These are phyloP conservation scores for Podila minutissima DNA, from an alignment of 192 early-diverging fungal species.

Conservation along the genomic window DNA sequence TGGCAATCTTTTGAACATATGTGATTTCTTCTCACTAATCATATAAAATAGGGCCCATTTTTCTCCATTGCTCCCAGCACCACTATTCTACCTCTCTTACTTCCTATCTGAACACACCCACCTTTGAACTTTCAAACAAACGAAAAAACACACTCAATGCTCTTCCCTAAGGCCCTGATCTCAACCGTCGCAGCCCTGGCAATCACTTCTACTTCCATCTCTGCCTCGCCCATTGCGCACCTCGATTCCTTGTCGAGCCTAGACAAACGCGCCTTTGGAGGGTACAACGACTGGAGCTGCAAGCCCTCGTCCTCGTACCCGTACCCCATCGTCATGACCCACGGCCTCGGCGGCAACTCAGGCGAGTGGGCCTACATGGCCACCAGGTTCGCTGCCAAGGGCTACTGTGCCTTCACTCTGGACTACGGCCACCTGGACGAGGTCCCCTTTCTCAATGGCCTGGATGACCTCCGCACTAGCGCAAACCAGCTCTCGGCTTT, in stretches of 20 bases:
- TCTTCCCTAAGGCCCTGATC: not conserved
- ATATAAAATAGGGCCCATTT: too few species aligned
- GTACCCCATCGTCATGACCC: not conserved
- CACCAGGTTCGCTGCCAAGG: conserved; percentile 2
- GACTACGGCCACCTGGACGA: conserved; percentile 1
- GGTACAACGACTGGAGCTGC: conserved; percentile 6
- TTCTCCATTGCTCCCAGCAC: too few species aligned
- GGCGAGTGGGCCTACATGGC: conserved; percentile 18
- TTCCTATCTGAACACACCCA: too few species aligned
- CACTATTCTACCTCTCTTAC: too few species aligned
- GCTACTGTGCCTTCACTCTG: conserved; percentile 8
- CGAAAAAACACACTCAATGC: not conserved
- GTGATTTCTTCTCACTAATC: too few species aligned
- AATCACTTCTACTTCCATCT: not conserved
- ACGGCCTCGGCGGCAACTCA: conserved; percentile 1
- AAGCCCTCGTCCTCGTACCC: not conserved
- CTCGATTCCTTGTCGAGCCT: not conserved
- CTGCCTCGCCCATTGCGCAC: not conserved
- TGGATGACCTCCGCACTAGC: not conserved
- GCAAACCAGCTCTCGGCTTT: conserved; percentile 2
- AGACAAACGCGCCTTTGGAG: conserved; percentile 7
- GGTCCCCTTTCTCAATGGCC: conserved; percentile 1
- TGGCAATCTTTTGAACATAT: too few species aligned
- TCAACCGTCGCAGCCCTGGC: not conserved
- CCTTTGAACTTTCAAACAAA: too few species aligned